phyloP scores from a whole-genome alignment of 2,329 filamentous ascomycete genomes.

The Fusarium sp. region DNA sequence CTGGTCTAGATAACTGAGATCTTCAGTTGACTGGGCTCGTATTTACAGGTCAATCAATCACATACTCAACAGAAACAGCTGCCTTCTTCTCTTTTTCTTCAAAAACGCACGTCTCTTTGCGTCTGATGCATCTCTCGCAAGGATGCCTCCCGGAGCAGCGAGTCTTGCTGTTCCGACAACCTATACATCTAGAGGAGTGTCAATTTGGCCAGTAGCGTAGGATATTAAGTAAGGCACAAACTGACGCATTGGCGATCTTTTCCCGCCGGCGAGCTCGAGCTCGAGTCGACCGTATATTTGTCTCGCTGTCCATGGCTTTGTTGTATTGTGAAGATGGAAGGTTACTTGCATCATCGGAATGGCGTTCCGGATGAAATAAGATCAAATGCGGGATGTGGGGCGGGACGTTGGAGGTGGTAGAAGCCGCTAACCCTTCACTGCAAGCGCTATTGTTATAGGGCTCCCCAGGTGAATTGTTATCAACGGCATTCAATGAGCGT shows the following conservation, averaged over 20 bases:
- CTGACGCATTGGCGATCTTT: slow-evolving; percentile 34
- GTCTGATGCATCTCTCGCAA: slow-evolving; percentile 37
- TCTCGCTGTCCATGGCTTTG: slow-evolving; percentile 16
- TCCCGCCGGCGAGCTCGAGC: slow-evolving; percentile 13
- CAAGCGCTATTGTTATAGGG: not conserved
- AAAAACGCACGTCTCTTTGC: slow-evolving; percentile 35
- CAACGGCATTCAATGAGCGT: not conserved
- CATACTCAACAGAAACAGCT: slow-evolving; percentile 33
- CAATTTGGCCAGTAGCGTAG: not conserved
- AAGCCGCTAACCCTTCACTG: not conserved
- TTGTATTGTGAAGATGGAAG: slow-evolving; percentile 5
- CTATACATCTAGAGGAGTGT: slow-evolving; percentile 28
- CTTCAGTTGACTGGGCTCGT: not conserved
- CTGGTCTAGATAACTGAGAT: slow-evolving; percentile 35
- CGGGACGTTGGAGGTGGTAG: slow-evolving; percentile 6
- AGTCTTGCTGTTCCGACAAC: slow-evolving; percentile 41
- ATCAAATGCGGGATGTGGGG: not conserved
- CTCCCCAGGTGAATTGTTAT: not conserved
- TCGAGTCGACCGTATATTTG: slow-evolving; percentile 3
- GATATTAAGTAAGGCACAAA: not conserved
- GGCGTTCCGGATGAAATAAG: slow-evolving; percentile 13
- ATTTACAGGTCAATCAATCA: not conserved
- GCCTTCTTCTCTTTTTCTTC: slow-evolving; percentile 43
- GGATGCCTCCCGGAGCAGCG: slow-evolving; percentile 39
- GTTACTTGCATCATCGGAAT: slow-evolving; percentile 6